A percentile compares a stretch with the other conserved stretches of the same genome.
phyloP scores from a whole-genome alignment of 2,329 filamentous ascomycete genomes.

The Paecilomyces fulvus region DNA sequence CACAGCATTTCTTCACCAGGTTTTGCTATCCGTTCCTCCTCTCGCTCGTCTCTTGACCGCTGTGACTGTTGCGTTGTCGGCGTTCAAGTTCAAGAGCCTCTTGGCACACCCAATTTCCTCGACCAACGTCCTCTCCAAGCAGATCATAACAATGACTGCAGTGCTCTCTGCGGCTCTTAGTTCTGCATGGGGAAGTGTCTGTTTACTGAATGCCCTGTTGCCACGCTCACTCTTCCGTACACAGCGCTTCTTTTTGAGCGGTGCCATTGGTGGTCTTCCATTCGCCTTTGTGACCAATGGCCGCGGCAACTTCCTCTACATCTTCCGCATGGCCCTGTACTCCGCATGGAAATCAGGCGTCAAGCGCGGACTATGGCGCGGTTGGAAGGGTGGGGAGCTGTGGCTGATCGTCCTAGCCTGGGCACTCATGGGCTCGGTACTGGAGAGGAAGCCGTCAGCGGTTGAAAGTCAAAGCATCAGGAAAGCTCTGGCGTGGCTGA shows the following conservation, averaged over 20 bases:
- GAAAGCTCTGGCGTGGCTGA: constrained; percentile 64
- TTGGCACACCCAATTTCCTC: constrained; percentile 61
- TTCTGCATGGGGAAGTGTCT: constrained; percentile 80
- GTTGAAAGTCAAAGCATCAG: constrained; percentile 59
- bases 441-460: constrained; percentile 61
- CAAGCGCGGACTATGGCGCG: constrained; percentile 81
- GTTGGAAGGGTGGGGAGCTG: constrained; percentile 73
- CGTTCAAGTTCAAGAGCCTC: constrained; percentile 60
- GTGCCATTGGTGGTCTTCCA: constrained; percentile 67
- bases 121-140: constrained; percentile 57
- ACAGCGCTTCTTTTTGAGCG: constrained; percentile 82
- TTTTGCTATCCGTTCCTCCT: constrained; percentile 71
- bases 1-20: constrained; percentile 79
- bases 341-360: constrained; percentile 88
- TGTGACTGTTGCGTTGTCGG: constrained; percentile 57
- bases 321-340: constrained; percentile 68
- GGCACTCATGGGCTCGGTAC: constrained; percentile 67
- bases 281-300: constrained; percentile 62
- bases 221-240: constrained; percentile 67
- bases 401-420: constrained; percentile 72
- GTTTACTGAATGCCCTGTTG: constrained; percentile 74
- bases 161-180: constrained; percentile 79
- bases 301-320: constrained; percentile 67
- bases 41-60: constrained; percentile 63
- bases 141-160: constrained; percentile 64